Evolutionary conservation across 2,329 filamentous ascomycete genomes (phyloP).

Genomic region (Botrytis deweyae): DNA sequence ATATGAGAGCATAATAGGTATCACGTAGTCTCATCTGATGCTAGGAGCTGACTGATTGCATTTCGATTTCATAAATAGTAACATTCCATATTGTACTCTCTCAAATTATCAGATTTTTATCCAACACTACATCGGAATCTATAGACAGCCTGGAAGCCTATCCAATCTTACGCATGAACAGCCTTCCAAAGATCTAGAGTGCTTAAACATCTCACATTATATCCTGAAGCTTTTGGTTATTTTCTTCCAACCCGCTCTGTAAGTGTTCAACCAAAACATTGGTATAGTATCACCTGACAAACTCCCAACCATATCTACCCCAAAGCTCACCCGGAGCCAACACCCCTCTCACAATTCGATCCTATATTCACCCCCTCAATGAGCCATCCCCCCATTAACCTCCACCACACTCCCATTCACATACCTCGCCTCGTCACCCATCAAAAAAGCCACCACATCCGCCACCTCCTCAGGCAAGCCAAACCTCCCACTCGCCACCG

Average conservation of each 20-base stretch:
- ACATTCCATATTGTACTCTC: background rate
- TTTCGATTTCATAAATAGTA: background rate
- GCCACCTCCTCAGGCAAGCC: slow-evolving; percentile 48
- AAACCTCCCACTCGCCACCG: background rate
- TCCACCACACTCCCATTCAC: slow-evolving; percentile 53
- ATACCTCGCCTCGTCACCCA: slow-evolving; percentile 51
- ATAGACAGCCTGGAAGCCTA: background rate
- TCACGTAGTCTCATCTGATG: background rate
- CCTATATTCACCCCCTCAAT: background rate
- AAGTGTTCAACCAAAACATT: background rate
- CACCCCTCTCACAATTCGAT: background rate
- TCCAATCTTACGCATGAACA: background rate
- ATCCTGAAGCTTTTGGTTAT: fast-evolving
- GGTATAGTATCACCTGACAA: background rate
- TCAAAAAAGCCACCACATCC: slow-evolving; percentile 51
- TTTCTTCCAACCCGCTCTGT: background rate
- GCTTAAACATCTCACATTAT: background rate
- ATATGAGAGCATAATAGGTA: background rate
- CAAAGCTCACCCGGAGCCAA: background rate
- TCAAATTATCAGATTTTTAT: background rate
- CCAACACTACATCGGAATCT: too few species aligned
- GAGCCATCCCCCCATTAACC: slow-evolving; percentile 44
- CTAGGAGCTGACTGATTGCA: background rate
- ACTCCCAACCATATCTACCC: background rate
- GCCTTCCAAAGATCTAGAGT: background rate